These are phyloP conservation scores for Solanum tarijense DNA, from an alignment of 257 asterid species.

Conservation along the genomic window DNA sequence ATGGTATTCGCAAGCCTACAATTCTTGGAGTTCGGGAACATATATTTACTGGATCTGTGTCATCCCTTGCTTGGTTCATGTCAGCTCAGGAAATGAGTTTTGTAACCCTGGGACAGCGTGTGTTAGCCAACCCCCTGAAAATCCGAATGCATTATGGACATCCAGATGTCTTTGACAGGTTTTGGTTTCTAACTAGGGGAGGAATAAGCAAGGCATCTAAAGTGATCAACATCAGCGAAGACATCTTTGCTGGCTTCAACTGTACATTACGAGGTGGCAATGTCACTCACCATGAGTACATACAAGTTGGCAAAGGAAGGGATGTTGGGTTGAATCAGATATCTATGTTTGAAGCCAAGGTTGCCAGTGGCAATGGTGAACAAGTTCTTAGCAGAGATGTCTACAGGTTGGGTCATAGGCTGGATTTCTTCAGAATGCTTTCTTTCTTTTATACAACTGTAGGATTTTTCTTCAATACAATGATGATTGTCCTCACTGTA, in stretches of 20 bases:
- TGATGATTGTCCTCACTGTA: conserved; percentile 91
- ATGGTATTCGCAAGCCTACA: conserved; percentile 91
- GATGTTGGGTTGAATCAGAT: conserved; percentile 95
- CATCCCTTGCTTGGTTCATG: conserved; percentile 99
- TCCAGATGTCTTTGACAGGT: conserved; percentile 96
- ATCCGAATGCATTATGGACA: conserved; percentile 98
- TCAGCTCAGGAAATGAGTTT: conserved; percentile 97
- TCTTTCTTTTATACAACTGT: conserved; percentile 95
- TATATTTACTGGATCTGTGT: conserved; percentile 91
- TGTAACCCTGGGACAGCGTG: conserved; percentile 98
- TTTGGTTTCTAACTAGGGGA: conserved; percentile 97
- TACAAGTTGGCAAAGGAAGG: conserved; percentile 99
- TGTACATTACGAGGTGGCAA: conserved; percentile 97
- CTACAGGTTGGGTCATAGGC: conserved; percentile 92
- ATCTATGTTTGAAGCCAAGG: conserved; percentile 98
- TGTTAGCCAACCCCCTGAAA: conserved; percentile 93
- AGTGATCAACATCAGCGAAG: conserved; percentile 95
- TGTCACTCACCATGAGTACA: conserved; percentile 93
- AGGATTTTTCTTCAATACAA: conserved; percentile 90
- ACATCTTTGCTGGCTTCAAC: conserved; percentile 97
- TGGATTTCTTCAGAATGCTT: conserved; percentile 97
- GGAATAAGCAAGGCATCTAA: conserved; percentile 98
- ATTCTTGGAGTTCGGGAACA: conserved; percentile 96
- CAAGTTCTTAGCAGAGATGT: conserved; percentile 93
- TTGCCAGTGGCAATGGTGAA: conserved; percentile 98